Evolutionary conservation across 345 rosid genomes (phyloP).

Genomic region (Arabidopsis suecica): DNA sequence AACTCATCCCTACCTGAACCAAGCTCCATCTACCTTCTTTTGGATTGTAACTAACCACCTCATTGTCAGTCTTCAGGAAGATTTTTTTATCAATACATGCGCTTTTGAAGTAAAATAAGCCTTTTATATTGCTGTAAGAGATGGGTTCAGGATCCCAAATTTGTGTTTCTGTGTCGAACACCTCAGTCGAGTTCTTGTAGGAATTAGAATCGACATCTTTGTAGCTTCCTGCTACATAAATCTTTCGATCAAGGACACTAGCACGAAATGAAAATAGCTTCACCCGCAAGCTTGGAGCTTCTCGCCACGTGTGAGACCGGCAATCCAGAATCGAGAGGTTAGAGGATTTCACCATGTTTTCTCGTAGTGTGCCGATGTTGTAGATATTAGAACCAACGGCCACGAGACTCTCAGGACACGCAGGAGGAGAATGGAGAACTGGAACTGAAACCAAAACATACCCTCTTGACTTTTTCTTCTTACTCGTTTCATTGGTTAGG

Average conservation of each 20-base stretch:
- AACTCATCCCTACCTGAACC: neutral
- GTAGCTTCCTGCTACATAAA: too few species aligned
- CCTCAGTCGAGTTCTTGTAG: neutral
- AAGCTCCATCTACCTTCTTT: neutral
- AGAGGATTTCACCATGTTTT: neutral
- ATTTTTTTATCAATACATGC: neutral
- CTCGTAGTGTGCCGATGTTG: too few species aligned
- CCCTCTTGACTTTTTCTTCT: neutral
- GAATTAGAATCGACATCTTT: neutral
- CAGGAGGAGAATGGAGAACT: neutral
- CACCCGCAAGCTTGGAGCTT: neutral
- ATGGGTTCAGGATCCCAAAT: neutral
- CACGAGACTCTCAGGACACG: neutral
- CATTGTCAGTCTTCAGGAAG: neutral
- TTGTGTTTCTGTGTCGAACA: neutral
- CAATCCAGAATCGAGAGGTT: neutral
- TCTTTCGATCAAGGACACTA: neutral
- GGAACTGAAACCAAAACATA: neutral
- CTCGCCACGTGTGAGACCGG: neutral
- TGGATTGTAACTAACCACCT: neutral
- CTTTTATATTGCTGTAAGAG: neutral
- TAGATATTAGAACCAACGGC: neutral
- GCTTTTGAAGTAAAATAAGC: neutral
- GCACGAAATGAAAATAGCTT: neutral
- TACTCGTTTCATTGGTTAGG: neutral